Conservation (phyloP, 179 eudicot genomes). For the Silene coronaria region DNA sequence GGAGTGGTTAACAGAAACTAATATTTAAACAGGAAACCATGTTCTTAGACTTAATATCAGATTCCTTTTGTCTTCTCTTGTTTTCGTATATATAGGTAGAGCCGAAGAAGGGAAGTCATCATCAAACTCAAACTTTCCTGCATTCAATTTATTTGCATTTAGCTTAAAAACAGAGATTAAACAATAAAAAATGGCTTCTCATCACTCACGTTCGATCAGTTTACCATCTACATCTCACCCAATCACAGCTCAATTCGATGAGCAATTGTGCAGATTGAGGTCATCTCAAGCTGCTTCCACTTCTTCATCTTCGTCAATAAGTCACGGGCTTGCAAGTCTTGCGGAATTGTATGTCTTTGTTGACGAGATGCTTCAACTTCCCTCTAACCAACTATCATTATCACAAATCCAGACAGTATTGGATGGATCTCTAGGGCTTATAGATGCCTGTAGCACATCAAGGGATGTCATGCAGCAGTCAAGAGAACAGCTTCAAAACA, state of each 20-base stretch:
- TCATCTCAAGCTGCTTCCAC: conserved; percentile 30
- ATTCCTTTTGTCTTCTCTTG: conserved; percentile 20
- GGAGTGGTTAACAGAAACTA: neutral
- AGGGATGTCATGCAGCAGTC: conserved; percentile 28
- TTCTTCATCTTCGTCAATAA: conserved; percentile 24
- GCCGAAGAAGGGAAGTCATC: conserved; percentile 8
- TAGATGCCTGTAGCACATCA: conserved; percentile 32
- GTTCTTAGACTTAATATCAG: neutral
- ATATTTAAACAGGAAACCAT: conserved; percentile 4
- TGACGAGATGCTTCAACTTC: conserved; percentile 30
- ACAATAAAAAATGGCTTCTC: conserved; percentile 22
- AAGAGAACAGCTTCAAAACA: conserved; percentile 23
- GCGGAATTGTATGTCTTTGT: conserved; percentile 28
- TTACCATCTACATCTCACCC: conserved; percentile 34
- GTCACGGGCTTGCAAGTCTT: conserved; percentile 5
- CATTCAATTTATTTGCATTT: neutral
- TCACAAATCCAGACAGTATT: conserved; percentile 18
- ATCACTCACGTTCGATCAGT: conserved; percentile 29
- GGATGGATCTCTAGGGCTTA: conserved; percentile 33
- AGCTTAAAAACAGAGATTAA: neutral
- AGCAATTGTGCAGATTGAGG: conserved; percentile 29
- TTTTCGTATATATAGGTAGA: conserved; percentile 15
- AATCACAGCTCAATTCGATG: conserved; percentile 23
- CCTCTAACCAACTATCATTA: conserved; percentile 28
- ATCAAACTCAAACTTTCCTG: conserved; percentile 14